Evolutionary conservation across 306 rosid genomes (phyloP).

Genomic region (Delonix regia): DNA sequence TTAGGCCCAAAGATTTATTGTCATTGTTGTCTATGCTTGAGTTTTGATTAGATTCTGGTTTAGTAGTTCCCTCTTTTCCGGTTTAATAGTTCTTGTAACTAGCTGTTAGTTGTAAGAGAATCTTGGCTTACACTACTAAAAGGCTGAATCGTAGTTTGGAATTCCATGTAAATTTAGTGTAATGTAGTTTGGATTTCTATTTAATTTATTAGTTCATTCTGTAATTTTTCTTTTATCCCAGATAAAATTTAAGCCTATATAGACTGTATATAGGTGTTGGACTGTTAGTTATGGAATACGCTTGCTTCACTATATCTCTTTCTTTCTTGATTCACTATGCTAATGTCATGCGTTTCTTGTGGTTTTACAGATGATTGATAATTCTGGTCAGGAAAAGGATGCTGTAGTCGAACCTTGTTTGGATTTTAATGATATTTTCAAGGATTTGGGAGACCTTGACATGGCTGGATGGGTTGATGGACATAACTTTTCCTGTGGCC

Average conservation of each 20-base stretch:
- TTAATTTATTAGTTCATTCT: neutral
- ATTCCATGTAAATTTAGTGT: too few relatives aligned
- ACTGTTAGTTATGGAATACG: neutral
- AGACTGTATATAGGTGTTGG: neutral
- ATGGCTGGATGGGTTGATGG: constrained; percentile 17
- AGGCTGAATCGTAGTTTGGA: neutral
- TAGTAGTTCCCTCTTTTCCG: neutral
- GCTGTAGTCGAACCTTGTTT: constrained; percentile 12
- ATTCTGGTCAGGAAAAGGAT: constrained; percentile 2
- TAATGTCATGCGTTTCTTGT: constrained; percentile 15
- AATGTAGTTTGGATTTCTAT: too few relatives aligned
- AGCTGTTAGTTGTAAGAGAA: neutral
- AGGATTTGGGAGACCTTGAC: constrained; percentile 47
- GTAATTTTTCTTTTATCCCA: neutral
- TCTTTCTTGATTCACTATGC: neutral
- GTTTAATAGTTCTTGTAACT: neutral
- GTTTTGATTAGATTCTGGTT: neutral
- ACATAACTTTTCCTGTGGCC: constrained; percentile 20
- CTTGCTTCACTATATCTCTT: constrained; percentile 7
- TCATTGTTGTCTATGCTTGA: neutral
- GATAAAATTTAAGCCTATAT: constrained; percentile 14
- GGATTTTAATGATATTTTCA: constrained; percentile 34
- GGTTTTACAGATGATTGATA: constrained; percentile 34
- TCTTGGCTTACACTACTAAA: constrained; percentile 4
- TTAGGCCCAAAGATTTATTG: too few relatives aligned